phyloP scores from a whole-genome alignment of 345 rosid species.

The Eucalyptus tenuipes region DNA sequence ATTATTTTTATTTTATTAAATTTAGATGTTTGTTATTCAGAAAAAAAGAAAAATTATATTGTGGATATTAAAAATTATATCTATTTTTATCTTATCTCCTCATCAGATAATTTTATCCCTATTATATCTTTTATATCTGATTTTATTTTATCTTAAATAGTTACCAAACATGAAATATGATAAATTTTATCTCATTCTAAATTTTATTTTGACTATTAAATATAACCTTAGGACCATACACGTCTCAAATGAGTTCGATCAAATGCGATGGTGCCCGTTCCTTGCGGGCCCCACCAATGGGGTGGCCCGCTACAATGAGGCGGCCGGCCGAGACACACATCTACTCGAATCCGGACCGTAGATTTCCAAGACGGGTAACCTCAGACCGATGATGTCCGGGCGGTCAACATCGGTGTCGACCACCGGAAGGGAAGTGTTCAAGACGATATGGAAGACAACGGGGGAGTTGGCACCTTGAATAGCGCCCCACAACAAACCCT shows the following conservation, averaged over 20 bases:
- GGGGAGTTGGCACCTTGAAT: background rate
- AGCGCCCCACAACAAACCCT: background rate
- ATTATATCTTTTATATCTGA: rapidly evolving
- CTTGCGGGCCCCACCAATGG: background rate
- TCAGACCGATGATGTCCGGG: background rate
- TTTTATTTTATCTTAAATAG: rapidly evolving
- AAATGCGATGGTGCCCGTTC: rapidly evolving
- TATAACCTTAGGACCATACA: rapidly evolving
- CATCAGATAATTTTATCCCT: rapidly evolving
- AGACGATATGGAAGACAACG: background rate
- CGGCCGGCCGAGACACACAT: background rate
- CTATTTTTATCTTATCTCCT: rapidly evolving
- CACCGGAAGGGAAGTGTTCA: background rate
- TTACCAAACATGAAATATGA: rapidly evolving
- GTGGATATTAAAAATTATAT: rapidly evolving
- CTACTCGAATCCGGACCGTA: background rate
- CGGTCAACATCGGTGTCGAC: background rate
- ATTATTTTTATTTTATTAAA: too few species aligned
- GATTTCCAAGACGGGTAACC: background rate
- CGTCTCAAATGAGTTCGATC: rapidly evolving
- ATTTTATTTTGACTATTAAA: too few species aligned
- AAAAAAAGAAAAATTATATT: too few species aligned
- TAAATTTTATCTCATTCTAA: too few species aligned
- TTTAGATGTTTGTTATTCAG: background rate
- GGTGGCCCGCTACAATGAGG: background rate